phyloP scores from a whole-genome alignment of 176 grass and related monocot genomes.

The Chloris gayana region DNA sequence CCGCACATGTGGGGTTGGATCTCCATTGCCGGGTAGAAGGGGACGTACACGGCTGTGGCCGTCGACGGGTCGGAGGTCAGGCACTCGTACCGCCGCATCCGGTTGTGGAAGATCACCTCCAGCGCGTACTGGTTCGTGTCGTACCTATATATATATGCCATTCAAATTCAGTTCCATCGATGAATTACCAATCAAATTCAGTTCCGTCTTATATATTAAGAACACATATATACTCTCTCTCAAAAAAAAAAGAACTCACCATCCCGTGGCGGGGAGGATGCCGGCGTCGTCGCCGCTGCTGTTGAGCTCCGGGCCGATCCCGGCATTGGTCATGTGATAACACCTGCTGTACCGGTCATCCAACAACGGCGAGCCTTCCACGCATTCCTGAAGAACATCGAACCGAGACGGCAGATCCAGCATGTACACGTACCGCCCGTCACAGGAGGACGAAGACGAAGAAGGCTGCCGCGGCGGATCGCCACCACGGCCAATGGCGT shows the following conservation, averaged over 20 bases:
- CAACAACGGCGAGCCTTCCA: neutral
- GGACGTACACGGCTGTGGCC: constrained; percentile 40
- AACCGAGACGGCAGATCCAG: constrained; percentile 10
- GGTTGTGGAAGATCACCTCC: constrained; percentile 66
- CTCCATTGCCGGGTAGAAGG: constrained; percentile 47
- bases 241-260: constrained; percentile 23
- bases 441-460: neutral
- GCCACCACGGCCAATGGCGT: neutral
- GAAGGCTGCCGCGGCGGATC: neutral
- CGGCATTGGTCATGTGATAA: constrained; percentile 25
- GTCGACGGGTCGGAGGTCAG: constrained; percentile 43
- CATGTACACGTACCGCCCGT: constrained; percentile 35
- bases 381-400: neutral
- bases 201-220: too few species aligned
- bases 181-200: too few species aligned
- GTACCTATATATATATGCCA: constrained; percentile 45
- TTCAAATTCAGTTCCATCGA: neutral
- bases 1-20: constrained; percentile 42
- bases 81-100: constrained; percentile 63
- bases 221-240: too few species aligned
- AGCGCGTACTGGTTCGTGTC: constrained; percentile 59
- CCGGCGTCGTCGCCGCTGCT: constrained; percentile 7
- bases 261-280: constrained; percentile 20
- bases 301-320: constrained; percentile 36
- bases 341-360: constrained; percentile 12